Conservation (phyloP, 495 filamentous ascomycete species). For the Choiromyces venosus region DNA sequence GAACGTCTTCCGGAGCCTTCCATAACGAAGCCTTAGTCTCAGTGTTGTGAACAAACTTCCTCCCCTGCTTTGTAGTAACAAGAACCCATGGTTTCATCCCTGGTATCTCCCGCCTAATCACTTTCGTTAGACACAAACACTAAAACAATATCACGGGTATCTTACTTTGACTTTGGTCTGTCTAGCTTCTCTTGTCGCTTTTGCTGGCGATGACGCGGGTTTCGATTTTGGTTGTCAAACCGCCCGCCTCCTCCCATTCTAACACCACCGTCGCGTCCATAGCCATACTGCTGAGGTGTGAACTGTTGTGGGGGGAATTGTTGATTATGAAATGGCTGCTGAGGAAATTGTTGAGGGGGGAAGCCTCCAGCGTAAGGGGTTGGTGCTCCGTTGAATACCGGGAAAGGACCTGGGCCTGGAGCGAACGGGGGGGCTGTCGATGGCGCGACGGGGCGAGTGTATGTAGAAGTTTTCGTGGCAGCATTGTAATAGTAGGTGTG, state of each 20-base stretch:
- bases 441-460: constrained; percentile 58
- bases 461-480: constrained; percentile 81
- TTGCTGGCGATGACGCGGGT: constrained; percentile 44
- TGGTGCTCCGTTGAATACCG: constrained; percentile 36
- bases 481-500: constrained; percentile 86
- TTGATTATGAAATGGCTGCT: constrained; percentile 50
- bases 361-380: constrained; percentile 41
- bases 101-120: constrained; percentile 62
- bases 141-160: background rate
- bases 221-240: constrained; percentile 39
- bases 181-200: constrained; percentile 59
- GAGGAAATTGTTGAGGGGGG: constrained; percentile 17
- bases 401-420: constrained; percentile 31
- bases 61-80: constrained; percentile 80
- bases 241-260: constrained; percentile 44
- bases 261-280: constrained; percentile 37
- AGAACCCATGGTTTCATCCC: constrained; percentile 84
- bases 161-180: constrained; percentile 60
- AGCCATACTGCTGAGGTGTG: constrained; percentile 32
- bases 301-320: constrained; percentile 38
- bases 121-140: background rate
- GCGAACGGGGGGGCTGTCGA: constrained; percentile 42
- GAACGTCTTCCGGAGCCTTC: constrained; percentile 79
- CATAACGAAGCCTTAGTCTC: constrained; percentile 83
- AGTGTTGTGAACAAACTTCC: constrained; percentile 82